Conservation (phyloP, 257 asterid genomes). For the Fraxinus anomala region DNA sequence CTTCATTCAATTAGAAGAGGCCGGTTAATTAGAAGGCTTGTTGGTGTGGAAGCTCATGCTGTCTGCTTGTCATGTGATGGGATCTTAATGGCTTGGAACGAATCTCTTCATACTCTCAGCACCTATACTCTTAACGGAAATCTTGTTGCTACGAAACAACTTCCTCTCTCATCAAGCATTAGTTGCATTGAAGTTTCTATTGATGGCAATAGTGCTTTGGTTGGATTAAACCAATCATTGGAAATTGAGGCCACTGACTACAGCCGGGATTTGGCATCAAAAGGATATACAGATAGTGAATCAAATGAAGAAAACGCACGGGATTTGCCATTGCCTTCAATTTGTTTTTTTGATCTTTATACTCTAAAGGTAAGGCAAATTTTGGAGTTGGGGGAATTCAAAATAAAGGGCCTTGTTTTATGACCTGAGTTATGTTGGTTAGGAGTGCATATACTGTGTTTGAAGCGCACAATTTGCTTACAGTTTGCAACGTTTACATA, state of each 20-base stretch:
- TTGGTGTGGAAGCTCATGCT: constrained; percentile 78
- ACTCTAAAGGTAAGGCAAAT: constrained; percentile 63
- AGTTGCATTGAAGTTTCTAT: constrained; percentile 87
- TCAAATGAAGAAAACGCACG: constrained; percentile 44
- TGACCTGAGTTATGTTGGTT: constrained; percentile 2
- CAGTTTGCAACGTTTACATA: not conserved
- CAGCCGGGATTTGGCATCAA: constrained; percentile 28
- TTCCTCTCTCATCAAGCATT: constrained; percentile 60
- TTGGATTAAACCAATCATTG: constrained; percentile 70
- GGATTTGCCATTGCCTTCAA: constrained; percentile 69
- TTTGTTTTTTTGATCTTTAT: constrained; percentile 80
- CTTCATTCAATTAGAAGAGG: constrained; percentile 89
- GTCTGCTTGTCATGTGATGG: constrained; percentile 86
- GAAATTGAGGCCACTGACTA: constrained; percentile 51
- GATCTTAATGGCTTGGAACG: constrained; percentile 73
- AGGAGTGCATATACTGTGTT: not conserved
- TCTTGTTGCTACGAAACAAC: constrained; percentile 59
- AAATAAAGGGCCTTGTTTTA: constrained; percentile 10
- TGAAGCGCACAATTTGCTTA: constrained; percentile 15
- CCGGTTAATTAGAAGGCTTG: constrained; percentile 72
- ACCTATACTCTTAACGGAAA: constrained; percentile 81
- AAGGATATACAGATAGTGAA: constrained; percentile 40
- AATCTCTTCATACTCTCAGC: constrained; percentile 50
- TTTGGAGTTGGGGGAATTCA: not conserved
- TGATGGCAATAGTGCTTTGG: constrained; percentile 76